Evolutionary conservation across 345 rosid species (phyloP).

Genomic region (Hevea brasiliensis): DNA sequence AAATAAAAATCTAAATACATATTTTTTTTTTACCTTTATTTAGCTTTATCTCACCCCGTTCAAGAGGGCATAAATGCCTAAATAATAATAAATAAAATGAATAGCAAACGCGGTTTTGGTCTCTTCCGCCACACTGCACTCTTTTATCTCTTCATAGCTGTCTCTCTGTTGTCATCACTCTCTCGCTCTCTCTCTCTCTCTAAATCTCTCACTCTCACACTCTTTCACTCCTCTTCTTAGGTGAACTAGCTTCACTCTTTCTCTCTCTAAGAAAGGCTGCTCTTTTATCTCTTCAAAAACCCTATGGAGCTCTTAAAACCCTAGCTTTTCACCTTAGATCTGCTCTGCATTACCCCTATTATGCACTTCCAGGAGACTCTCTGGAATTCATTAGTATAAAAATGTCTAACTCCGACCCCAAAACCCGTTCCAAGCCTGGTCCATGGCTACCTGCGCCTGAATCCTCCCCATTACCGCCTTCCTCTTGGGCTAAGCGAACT

Average conservation of each 20-base stretch:
- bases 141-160: constrained; percentile 7
- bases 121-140: neutral
- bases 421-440: constrained; percentile 66
- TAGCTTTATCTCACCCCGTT: neutral
- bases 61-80: neutral
- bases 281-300: neutral
- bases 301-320: constrained; percentile 19
- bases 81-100: neutral
- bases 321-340: constrained; percentile 32
- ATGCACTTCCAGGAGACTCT: neutral
- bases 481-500: constrained; percentile 94
- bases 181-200: neutral
- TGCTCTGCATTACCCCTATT: neutral
- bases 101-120: constrained; percentile 30
- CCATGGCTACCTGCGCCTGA: constrained; percentile 77
- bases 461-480: constrained; percentile 73
- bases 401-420: constrained; percentile 75
- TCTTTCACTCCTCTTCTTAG: too few relatives aligned
- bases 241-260: neutral
- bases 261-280: neutral
- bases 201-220: neutral
- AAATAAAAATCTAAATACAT: too few relatives aligned
- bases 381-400: constrained; percentile 14
- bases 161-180: neutral
- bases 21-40: too few relatives aligned